Conservation (phyloP, 23 red algal genomes). For the Chondrus crispus region DNA sequence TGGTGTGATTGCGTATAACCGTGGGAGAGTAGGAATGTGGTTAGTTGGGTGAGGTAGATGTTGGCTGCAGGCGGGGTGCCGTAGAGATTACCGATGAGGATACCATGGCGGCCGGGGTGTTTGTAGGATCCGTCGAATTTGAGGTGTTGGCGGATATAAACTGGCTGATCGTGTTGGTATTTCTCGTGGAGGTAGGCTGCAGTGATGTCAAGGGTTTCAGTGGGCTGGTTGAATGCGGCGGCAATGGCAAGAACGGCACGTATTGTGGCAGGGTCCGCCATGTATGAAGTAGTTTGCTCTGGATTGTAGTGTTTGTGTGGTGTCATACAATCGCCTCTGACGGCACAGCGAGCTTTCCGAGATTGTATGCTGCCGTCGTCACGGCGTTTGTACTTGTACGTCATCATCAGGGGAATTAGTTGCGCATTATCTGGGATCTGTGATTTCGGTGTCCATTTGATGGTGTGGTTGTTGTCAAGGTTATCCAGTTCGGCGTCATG, state of each 20-base stretch:
- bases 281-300: not conserved
- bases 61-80: not conserved
- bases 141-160: too few relatives aligned
- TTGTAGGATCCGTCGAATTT: too few relatives aligned
- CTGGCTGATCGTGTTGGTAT: too few relatives aligned
- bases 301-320: not conserved
- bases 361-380: not conserved
- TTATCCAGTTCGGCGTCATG: not conserved
- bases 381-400: not conserved
- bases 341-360: not conserved
- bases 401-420: not conserved
- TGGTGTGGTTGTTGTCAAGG: not conserved
- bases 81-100: slow-evolving; percentile 3
- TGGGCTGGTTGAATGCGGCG: not conserved
- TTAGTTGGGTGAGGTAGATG: not conserved
- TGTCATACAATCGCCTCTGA: not conserved
- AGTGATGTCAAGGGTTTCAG: not conserved
- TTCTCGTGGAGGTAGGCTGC: too few relatives aligned
- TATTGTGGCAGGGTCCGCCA: not conserved
- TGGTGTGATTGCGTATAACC: not conserved
- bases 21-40: not conserved
- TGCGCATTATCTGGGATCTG: not conserved
- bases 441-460: not conserved
- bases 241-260: not conserved
- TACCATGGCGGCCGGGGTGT: not conserved